Percentiles rank a stretch among this genome's conserved stretches.
phyloP scores from a whole-genome alignment of 148 eudicot genomes.

The Camellia japonica region DNA sequence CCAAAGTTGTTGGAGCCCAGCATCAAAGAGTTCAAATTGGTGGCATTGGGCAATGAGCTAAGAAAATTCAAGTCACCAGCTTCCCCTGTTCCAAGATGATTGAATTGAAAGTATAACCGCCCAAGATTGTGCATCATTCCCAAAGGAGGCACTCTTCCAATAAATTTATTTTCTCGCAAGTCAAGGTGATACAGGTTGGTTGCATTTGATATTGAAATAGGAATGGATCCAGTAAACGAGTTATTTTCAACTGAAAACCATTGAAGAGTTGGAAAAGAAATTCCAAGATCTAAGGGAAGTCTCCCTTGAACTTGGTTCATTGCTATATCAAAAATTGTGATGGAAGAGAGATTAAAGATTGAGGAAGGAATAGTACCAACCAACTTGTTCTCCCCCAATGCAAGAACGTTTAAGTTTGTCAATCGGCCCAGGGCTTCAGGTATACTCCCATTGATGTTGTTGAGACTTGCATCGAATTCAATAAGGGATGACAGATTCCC shows the following conservation, averaged over 20 bases:
- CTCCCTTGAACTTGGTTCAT: constrained; percentile 2
- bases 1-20: constrained; percentile 11
- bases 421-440: constrained; percentile 11
- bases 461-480: background rate
- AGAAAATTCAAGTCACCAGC: constrained; percentile 27
- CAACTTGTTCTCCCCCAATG: background rate
- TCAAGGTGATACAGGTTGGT: background rate
- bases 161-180: background rate
- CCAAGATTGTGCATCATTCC: background rate
- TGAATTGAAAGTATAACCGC: background rate
- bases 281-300: constrained; percentile 1
- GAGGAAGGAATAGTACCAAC: constrained; percentile 13
- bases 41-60: constrained; percentile 24
- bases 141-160: background rate
- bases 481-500: constrained; percentile 13
- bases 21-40: background rate
- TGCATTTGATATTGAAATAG: constrained; percentile 14
- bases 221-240: constrained; percentile 14
- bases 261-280: constrained; percentile 1
- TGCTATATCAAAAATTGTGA: background rate
- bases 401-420: background rate
- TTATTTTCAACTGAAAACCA: background rate
- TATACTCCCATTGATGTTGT: constrained; percentile 1
- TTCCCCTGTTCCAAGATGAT: constrained; percentile 19
- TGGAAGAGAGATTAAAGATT: constrained; percentile 10